A percentile compares a stretch with the other conserved stretches of the same genome.
Conservation (phyloP, 768 basidiomycete genomes). For the Suillus alpinus region DNA sequence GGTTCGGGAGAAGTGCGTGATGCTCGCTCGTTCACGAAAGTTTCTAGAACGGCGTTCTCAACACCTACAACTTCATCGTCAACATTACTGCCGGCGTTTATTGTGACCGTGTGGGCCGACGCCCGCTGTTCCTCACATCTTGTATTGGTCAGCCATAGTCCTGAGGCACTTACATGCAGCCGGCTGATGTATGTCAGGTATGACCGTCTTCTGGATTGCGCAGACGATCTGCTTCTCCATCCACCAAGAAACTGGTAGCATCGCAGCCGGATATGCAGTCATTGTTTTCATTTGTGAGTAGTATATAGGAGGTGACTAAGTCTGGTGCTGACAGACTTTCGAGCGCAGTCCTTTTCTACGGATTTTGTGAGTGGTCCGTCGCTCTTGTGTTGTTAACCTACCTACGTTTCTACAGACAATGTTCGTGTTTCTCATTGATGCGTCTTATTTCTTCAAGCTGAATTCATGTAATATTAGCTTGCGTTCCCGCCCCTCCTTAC, state of each 20-base stretch:
- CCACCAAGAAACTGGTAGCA: constrained; percentile 26
- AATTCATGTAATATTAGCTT: constrained; percentile 17
- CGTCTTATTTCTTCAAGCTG: not conserved
- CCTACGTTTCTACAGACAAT: constrained; percentile 22
- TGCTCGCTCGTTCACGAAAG: not conserved
- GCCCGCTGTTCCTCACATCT: constrained; percentile 49
- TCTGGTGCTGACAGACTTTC: constrained; percentile 1
- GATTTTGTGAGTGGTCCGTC: constrained; percentile 28
- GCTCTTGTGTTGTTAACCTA: not conserved
- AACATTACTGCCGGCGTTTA: constrained; percentile 48
- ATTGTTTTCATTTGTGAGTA: constrained; percentile 44
- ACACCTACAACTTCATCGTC: constrained; percentile 54
- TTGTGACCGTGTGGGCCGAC: constrained; percentile 48
- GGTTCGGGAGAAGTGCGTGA: constrained; percentile 6
- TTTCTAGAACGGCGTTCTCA: constrained; percentile 48
- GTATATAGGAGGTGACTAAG: no score
- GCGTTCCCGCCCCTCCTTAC: constrained; percentile 42
- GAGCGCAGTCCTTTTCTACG: constrained; percentile 4
- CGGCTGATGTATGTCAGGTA: constrained; percentile 38
- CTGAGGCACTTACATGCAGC: constrained; percentile 17
- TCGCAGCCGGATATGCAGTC: constrained; percentile 37
- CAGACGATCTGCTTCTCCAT: constrained; percentile 37
- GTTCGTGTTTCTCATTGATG: constrained; percentile 15
- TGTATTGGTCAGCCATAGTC: constrained; percentile 33
- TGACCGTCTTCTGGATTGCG: constrained; percentile 38